These are phyloP conservation scores for Epichloe gansuensis DNA, from an alignment of 2,329 filamentous ascomycete genomes.

Conservation along the genomic window DNA sequence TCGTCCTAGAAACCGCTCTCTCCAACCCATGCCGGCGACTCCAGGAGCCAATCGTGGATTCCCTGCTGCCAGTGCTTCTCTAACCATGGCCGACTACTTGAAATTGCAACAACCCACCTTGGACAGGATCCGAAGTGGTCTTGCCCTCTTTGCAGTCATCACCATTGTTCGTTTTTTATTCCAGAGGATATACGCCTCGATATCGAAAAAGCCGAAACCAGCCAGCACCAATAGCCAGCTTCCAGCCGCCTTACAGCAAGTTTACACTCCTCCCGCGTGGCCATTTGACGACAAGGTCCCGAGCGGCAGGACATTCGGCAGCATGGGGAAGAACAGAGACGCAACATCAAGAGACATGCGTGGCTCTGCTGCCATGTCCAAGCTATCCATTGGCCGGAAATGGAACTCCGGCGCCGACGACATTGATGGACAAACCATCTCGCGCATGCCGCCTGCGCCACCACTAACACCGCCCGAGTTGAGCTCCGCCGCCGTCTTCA, in stretches of 20 bases:
- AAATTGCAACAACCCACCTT: conserved; percentile 18
- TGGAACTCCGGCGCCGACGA: conserved; percentile 15
- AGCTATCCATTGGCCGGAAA: conserved; percentile 14
- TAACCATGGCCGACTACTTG: conserved; percentile 17
- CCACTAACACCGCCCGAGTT: conserved; percentile 37
- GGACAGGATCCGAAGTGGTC: conserved; percentile 15
- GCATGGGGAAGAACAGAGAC: conserved; percentile 1
- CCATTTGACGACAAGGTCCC: conserved; percentile 16
- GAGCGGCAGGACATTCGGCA: background rate
- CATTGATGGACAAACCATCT: conserved; percentile 19
- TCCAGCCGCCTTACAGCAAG: conserved; percentile 8
- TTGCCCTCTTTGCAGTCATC: conserved; percentile 23
- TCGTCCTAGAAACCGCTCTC: background rate
- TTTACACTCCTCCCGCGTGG: conserved; percentile 10
- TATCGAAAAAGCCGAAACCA: background rate
- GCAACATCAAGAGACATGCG: conserved; percentile 7
- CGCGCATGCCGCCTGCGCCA: conserved; percentile 30
- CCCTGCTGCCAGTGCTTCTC: conserved; percentile 16
- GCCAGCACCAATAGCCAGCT: conserved; percentile 4
- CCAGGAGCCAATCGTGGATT: conserved; percentile 20
- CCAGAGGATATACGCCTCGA: conserved; percentile 9
- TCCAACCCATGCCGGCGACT: conserved; percentile 18
- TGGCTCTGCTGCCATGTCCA: conserved; percentile 6
- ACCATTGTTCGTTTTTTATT: conserved; percentile 21
- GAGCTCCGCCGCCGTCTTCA: conserved; percentile 27